phyloP scores from a whole-genome alignment of 2,329 filamentous ascomycete species.

The Colletotrichum kahawae region DNA sequence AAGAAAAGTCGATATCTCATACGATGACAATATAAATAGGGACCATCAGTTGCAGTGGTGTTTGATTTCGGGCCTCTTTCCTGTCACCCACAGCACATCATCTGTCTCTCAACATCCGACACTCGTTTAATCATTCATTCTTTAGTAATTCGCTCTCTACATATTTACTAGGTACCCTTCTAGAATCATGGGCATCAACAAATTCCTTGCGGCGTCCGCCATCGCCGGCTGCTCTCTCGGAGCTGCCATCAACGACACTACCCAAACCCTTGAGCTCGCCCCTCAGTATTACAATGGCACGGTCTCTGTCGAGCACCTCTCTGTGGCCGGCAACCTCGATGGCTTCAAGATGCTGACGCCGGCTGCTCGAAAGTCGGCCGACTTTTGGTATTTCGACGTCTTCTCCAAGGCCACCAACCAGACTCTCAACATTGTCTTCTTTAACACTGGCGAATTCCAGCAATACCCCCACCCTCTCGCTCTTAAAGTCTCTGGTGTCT shows the following conservation, averaged over 20 bases:
- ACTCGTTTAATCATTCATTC: not conserved
- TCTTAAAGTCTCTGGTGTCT: not conserved
- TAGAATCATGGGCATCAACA: not conserved
- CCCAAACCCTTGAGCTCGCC: not conserved
- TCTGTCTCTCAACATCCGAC: not conserved
- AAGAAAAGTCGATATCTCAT: accelerated
- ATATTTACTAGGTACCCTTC: not conserved
- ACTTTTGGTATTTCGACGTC: not conserved
- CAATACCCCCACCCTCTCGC: not conserved
- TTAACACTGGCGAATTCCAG: not conserved
- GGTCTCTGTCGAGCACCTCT: not conserved
- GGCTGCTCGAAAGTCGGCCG: not conserved
- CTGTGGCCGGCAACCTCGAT: not conserved
- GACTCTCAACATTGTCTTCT: not conserved
- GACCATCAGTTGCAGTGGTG: accelerated
- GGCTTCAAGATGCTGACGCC: not conserved
- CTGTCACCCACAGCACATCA: not conserved
- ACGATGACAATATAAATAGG: not conserved
- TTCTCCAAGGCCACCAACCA: not conserved
- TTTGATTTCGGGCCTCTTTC: not conserved
- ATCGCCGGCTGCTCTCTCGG: not conserved
- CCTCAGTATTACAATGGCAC: not conserved
- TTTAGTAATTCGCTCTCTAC: not conserved
- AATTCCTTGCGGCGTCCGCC: not conserved
- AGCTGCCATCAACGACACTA: not conserved